Conservation (phyloP, 441 rosid species). For the Biscutella laevigata region DNA sequence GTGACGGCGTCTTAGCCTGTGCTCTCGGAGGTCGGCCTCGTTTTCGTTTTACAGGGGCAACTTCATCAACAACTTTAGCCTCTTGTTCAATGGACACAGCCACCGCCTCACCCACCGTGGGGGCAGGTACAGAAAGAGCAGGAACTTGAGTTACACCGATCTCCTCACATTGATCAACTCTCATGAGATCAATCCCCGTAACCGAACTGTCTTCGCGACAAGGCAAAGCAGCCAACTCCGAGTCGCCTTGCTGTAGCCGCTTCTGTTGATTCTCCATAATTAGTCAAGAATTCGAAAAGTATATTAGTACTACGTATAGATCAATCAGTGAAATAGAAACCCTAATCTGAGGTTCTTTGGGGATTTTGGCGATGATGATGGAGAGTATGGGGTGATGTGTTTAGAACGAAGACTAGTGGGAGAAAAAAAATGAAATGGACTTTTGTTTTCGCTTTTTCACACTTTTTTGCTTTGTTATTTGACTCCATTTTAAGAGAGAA, state of each 20-base stretch:
- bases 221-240: constrained; percentile 19
- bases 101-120: constrained; percentile 5
- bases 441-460: constrained; percentile 6
- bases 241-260: constrained; percentile 20
- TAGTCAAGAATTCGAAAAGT: not conserved
- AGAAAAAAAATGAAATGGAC: constrained; percentile 34
- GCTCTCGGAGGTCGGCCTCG: constrained; percentile 76
- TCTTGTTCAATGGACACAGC: constrained; percentile 21
- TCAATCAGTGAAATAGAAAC: constrained; percentile 32
- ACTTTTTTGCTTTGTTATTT: not conserved
- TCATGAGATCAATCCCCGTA: constrained; percentile 33
- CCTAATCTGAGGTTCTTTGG: constrained; percentile 46
- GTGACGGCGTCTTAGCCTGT: constrained; percentile 23
- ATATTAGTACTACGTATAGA: not conserved
- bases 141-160: constrained; percentile 36
- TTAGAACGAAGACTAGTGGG: constrained; percentile 27
- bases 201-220: constrained; percentile 21
- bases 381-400: constrained; percentile 15
- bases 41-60: constrained; percentile 41
- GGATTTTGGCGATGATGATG: constrained; percentile 31
- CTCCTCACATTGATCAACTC: constrained; percentile 52
- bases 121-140: constrained; percentile 28
- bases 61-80: constrained; percentile 23
- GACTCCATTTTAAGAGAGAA: not conserved
- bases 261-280: constrained; percentile 26